A percentile compares a stretch with the other conserved stretches of the same genome.
Conservation (phyloP, 495 filamentous ascomycete species). For the Pyronema omphalodes region DNA sequence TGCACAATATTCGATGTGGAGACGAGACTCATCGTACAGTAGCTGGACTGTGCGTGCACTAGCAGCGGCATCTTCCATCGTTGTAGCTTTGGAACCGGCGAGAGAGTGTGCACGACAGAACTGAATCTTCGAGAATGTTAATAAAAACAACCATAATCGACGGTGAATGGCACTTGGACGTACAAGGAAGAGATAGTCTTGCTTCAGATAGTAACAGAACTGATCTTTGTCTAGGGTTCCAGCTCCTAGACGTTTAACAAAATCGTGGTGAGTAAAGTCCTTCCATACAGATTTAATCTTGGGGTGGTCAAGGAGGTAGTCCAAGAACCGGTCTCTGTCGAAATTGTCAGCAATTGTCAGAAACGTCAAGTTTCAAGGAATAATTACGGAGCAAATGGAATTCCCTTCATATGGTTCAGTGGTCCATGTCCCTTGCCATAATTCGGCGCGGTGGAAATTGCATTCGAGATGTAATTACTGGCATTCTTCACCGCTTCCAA, state of each 20-base stretch:
- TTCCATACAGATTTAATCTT: slow-evolving; percentile 57
- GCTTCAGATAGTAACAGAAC: slow-evolving; percentile 72
- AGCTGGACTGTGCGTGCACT: slow-evolving; percentile 53
- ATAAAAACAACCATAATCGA: background rate
- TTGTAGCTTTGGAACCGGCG: slow-evolving; percentile 61
- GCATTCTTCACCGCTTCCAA: slow-evolving; percentile 47
- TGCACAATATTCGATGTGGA: slow-evolving; percentile 64
- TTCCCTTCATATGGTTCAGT: slow-evolving; percentile 85
- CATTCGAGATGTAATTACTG: slow-evolving; percentile 65
- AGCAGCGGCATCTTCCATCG: slow-evolving; percentile 56
- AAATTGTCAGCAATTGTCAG: background rate
- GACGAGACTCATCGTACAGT: slow-evolving; percentile 56
- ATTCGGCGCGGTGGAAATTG: slow-evolving; percentile 55
- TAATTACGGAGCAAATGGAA: slow-evolving; percentile 69
- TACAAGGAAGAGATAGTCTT: slow-evolving; percentile 80
- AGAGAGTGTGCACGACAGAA: slow-evolving; percentile 73
- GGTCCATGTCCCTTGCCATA: slow-evolving; percentile 72
- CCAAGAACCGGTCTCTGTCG: slow-evolving; percentile 59
- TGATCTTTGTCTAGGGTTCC: slow-evolving; percentile 50
- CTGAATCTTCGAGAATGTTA: slow-evolving; percentile 40
- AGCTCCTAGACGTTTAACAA: slow-evolving; percentile 55
- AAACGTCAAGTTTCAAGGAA: background rate
- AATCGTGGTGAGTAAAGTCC: slow-evolving; percentile 57
- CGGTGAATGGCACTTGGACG: slow-evolving; percentile 6
- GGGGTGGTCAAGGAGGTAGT: slow-evolving; percentile 58